Conservation (phyloP, 176 grass and related monocot species). For the Oryza glumipatula region DNA sequence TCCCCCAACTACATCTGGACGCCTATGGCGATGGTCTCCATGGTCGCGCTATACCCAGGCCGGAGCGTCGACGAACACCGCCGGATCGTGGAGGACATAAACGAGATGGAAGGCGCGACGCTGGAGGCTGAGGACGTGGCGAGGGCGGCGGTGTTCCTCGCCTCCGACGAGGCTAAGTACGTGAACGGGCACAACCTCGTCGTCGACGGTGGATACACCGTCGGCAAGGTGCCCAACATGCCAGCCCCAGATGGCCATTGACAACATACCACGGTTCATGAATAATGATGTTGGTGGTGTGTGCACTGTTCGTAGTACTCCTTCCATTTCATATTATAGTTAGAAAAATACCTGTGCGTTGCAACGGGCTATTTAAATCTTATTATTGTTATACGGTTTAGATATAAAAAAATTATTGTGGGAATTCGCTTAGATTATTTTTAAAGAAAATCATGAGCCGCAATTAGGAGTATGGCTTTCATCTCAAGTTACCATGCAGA, state of each 20-base stretch:
- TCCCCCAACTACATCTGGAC: conserved; percentile 31
- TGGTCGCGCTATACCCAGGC: conserved; percentile 1
- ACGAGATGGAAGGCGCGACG: conserved; percentile 15
- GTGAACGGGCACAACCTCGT: conserved; percentile 74
- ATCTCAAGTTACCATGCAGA: too few species aligned
- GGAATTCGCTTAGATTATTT: too few species aligned
- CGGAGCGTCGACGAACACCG: not conserved
- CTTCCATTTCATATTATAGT: too few species aligned
- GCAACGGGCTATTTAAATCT: too few species aligned
- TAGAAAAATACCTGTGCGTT: too few species aligned
- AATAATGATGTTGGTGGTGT: too few species aligned
- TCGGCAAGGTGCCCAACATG: conserved; percentile 33
- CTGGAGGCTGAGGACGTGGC: conserved; percentile 6
- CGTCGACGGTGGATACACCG: conserved; percentile 64
- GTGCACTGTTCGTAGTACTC: too few species aligned
- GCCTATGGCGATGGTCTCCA: conserved; percentile 13
- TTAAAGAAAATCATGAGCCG: too few species aligned
- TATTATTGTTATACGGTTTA: too few species aligned
- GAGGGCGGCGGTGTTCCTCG: conserved; percentile 39
- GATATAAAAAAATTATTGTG: too few species aligned
- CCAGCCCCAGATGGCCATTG: not conserved
- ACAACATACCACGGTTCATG: too few species aligned
- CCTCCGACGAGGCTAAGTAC: conserved; percentile 71
- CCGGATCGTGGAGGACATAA: not conserved
- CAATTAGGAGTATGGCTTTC: too few species aligned